Evolutionary conservation across 768 basidiomycete species (phyloP), one percentile per base, ranked within the genome.

Genomic region (Leucogyrophana mollusca): DNA sequence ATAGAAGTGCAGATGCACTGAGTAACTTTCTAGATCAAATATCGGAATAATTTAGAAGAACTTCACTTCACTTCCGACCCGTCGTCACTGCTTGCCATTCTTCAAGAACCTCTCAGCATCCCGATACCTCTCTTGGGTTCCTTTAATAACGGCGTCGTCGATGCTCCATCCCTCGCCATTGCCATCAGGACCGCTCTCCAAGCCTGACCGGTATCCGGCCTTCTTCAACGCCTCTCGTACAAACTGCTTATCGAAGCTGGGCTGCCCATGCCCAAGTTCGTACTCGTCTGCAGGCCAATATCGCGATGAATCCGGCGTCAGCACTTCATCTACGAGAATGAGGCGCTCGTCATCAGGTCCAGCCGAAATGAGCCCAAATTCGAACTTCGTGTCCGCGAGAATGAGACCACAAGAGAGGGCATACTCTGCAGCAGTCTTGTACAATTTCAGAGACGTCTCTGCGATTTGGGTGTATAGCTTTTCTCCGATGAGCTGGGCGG

Each of bases 361-460:
- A 9, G 66, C 33, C 7, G 70, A 66, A 39, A 93, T 58, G 35
- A 97, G 79, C 4, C 96, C 96, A 59, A 99, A 99, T 70, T 98
- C 96, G 66, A 98, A 97, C 65, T 99, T 99, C 33, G 94, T 98
- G 66, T 99, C 95, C 18, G 94, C 96, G 35, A 99, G 83, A 57
- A 98, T 96, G 47, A 98, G 74, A 14, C 92, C 94, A 4, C 82
- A 78, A 5, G 78, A 73, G 21, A 73, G 69, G 8, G 92, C 90
- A 57, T 91, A 80, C 21, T 72, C 78, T 0, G 90, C 82, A 2
- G 94, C 94, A 33, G 80, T 74, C 33, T 72, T 73, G 72, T 92
- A 93, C 1, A 93, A 69, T 47, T 74, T 67, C 4, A 94, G 55
- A 2, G 90, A 77, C 2, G 73, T 71, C 13, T 61, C 49, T n/a